Conservation (phyloP, 345 rosid species). For the Murraya paniculata region DNA sequence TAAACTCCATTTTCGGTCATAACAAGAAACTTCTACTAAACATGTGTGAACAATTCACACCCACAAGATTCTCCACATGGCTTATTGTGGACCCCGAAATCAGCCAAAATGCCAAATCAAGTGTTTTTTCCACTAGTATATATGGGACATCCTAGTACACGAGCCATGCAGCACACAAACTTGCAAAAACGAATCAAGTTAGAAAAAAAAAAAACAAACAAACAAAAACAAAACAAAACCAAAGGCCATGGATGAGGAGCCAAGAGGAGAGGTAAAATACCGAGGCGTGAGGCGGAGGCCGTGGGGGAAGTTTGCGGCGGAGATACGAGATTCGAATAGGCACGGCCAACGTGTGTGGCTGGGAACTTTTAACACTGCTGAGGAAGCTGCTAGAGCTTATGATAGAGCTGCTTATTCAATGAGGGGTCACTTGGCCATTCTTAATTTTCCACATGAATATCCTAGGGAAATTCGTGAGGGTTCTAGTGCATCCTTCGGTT, state of each 20-base stretch:
- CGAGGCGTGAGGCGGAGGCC: conserved; percentile 84
- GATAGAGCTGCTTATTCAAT: conserved; percentile 80
- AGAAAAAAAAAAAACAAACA: background rate
- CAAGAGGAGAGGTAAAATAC: conserved; percentile 38
- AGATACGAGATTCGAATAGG: conserved; percentile 73
- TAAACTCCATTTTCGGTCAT: background rate
- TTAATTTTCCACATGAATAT: conserved; percentile 78
- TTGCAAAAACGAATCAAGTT: background rate
- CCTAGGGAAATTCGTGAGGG: conserved; percentile 31
- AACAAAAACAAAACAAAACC: background rate
- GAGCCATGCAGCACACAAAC: conserved; percentile 29
- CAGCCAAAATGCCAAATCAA: conserved; percentile 18
- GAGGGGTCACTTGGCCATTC: conserved; percentile 78
- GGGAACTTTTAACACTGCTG: conserved; percentile 84
- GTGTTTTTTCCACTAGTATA: conserved; percentile 14
- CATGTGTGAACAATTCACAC: conserved; percentile 13
- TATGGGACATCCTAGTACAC: conserved; percentile 1
- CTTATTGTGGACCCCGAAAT: conserved; percentile 1
- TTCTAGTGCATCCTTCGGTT: conserved; percentile 22
- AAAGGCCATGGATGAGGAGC: conserved; percentile 29
- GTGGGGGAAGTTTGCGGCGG: conserved; percentile 93
- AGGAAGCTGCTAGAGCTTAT: conserved; percentile 88
- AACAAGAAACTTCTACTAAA: conserved; percentile 21
- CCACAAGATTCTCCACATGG: conserved; percentile 24
- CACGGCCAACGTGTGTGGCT: conserved; percentile 90